A percentile compares a stretch with the other conserved stretches of the same genome.
Conservation (phyloP, 495 filamentous ascomycete genomes). For the Lentithecium fluviatile region DNA sequence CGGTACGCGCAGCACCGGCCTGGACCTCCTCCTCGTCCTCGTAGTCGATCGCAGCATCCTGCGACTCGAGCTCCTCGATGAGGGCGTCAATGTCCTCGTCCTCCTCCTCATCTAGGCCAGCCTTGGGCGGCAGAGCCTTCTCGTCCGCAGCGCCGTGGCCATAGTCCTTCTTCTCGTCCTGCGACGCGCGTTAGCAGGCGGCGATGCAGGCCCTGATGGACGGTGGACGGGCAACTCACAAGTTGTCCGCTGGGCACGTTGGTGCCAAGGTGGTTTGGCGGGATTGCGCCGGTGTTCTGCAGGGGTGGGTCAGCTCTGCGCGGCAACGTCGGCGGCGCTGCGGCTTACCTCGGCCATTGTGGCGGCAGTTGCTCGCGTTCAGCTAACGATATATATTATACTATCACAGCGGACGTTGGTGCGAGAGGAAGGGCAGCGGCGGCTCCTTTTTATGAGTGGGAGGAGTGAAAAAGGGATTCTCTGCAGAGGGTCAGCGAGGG, state of each 20-base stretch:
- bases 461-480: not conserved
- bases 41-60: constrained; percentile 66
- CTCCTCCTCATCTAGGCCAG: constrained; percentile 62
- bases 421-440: constrained; percentile 5
- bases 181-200: not conserved
- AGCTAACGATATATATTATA: not conserved
- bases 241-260: constrained; percentile 30
- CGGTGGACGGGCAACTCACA: constrained; percentile 12
- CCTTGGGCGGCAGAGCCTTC: constrained; percentile 38
- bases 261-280: constrained; percentile 35
- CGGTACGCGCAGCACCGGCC: constrained; percentile 52
- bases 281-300: constrained; percentile 27
- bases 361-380: not conserved
- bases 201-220: not conserved
- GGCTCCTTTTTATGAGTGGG: constrained; percentile 18
- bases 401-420: not conserved
- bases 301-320: constrained; percentile 17
- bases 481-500: not conserved
- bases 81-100: constrained; percentile 76
- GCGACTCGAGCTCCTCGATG: constrained; percentile 77
- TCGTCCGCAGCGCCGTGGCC: constrained; percentile 29
- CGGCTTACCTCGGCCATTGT: constrained; percentile 33
- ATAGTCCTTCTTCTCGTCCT: constrained; percentile 41
- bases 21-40: constrained; percentile 51
- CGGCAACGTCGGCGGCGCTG: not conserved